phyloP scores from a whole-genome alignment of 2,329 filamentous ascomycete genomes.

The Sporothrix humicola region DNA sequence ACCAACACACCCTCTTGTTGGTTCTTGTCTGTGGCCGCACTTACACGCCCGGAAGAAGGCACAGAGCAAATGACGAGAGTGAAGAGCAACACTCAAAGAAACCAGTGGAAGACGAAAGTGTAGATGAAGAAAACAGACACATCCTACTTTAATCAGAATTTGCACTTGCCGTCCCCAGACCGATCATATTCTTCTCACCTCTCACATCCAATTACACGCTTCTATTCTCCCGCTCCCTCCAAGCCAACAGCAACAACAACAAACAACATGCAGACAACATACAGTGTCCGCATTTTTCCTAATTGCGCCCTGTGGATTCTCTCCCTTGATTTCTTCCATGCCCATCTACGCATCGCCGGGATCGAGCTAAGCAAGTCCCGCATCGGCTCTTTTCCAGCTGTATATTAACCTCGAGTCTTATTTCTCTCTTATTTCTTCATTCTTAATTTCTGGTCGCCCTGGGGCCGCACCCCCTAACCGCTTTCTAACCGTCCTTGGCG shows the following conservation, averaged over 20 bases:
- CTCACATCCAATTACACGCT: neutral
- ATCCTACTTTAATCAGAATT: neutral
- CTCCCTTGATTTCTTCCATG: neutral
- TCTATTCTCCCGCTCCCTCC: neutral
- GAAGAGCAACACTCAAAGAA: neutral
- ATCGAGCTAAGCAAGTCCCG: neutral
- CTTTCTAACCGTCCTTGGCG: neutral
- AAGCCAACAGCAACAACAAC: too few relatives aligned
- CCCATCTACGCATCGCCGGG: neutral
- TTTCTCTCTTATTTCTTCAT: too few relatives aligned
- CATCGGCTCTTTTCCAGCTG: neutral
- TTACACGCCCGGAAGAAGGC: neutral
- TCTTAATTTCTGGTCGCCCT: neutral
- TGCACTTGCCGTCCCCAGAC: slow-evolving; percentile 9
- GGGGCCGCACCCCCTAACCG: slow-evolving; percentile 15
- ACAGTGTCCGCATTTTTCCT: slow-evolving; percentile 7
- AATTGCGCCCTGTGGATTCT: neutral
- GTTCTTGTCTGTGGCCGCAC: neutral
- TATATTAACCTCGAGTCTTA: neutral
- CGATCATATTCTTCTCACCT: neutral
- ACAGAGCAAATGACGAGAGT: neutral
- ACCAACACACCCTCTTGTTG: neutral
- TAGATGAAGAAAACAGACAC: neutral
- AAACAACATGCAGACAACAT: too few relatives aligned
- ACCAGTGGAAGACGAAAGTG: neutral